Evolutionary conservation across 1,139 yeast genomes (phyloP), one percentile per base, ranked within the genome.

Genomic region (Candida sp.): DNA sequence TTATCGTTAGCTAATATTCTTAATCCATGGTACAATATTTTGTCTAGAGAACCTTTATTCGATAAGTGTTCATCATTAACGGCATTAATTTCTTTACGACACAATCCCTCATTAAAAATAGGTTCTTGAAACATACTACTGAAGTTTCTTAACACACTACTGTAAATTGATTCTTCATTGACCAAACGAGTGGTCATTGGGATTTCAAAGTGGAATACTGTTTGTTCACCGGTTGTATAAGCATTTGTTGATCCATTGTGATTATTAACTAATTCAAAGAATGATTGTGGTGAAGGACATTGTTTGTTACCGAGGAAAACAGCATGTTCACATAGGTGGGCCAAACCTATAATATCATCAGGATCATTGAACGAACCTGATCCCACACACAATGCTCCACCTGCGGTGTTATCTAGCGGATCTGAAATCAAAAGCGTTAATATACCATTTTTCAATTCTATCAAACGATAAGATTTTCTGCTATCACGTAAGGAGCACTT

Each of bases 241-340:
- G 93, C 93, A 61, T 85, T 85, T 39, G 74, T 62, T 1, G 62
- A 51, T 1, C 93, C 93, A 12, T 84, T 83, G 38, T 70, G 60
- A 21, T 66, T 56, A 3, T 70, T 55, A 1, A 84, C 53, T 5
- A 61, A 49, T 15, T 73, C 73, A 41, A 75, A 73, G 46, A 79
- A 79, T 21, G 59, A 56, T 38, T 69, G 72, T 0, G 79, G 71
- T 21, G 66, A 59, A 0, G 87, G 84, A 48, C 62, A 79, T 35
- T 70, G 63, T 45, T 75, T 76, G 0, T 87, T 77, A 1, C 87
- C 87, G 40, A 77, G 68, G 41, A 82, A 73, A 1, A 85, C 50
- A 75, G 81, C 70, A 58, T 86, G 93, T 49, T 86, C 93, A 56
- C 89, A 83, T 36, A 85, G 67, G 62, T 86, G 95, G 0, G 93